phyloP scores from a whole-genome alignment of 2,329 filamentous ascomycete species.

The Colletotrichum magnum region DNA sequence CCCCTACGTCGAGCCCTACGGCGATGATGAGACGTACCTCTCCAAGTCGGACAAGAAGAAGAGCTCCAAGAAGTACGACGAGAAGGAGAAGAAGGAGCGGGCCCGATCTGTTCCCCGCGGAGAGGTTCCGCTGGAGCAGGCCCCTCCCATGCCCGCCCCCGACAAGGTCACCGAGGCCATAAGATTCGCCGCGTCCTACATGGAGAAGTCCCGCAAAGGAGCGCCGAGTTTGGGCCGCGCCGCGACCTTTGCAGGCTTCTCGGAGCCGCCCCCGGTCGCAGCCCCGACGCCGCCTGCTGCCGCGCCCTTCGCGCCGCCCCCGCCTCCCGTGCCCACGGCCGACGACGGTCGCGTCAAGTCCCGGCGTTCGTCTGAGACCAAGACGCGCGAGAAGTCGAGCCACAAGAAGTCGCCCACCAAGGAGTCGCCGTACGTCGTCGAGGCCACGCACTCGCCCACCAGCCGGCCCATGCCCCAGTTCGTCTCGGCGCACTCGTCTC shows the following conservation, averaged over 20 bases:
- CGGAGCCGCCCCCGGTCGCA: slow-evolving; percentile 26
- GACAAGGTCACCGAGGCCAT: slow-evolving; percentile 32
- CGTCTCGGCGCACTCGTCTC: slow-evolving; percentile 46
- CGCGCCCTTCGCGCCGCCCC: slow-evolving; percentile 21
- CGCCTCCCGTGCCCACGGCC: slow-evolving; percentile 22
- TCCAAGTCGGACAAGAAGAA: slow-evolving; percentile 56
- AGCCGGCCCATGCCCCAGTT: slow-evolving; percentile 47
- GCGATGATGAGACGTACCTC: slow-evolving; percentile 46
- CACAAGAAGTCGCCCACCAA: slow-evolving; percentile 41
- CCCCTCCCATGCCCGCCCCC: slow-evolving; percentile 14
- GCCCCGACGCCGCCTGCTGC: slow-evolving; percentile 36
- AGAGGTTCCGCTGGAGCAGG: slow-evolving; percentile 7
- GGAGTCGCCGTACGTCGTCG: slow-evolving; percentile 43
- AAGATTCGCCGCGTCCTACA: slow-evolving; percentile 38
- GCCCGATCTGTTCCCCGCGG: slow-evolving; percentile 34
- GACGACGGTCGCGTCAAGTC: slow-evolving; percentile 41
- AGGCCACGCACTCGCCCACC: slow-evolving; percentile 46
- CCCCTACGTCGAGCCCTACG: slow-evolving; percentile 52
- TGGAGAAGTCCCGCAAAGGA: slow-evolving; percentile 36
- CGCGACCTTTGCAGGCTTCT: slow-evolving; percentile 21
- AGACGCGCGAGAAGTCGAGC: slow-evolving; percentile 38
- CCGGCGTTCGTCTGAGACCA: slow-evolving; percentile 41
- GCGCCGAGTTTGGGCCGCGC: slow-evolving; percentile 21
- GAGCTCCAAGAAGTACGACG: slow-evolving; percentile 54
- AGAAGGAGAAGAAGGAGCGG: slow-evolving; percentile 42